phyloP scores from a whole-genome alignment of 177 flowering plant species.

The Vitis hybrid region DNA sequence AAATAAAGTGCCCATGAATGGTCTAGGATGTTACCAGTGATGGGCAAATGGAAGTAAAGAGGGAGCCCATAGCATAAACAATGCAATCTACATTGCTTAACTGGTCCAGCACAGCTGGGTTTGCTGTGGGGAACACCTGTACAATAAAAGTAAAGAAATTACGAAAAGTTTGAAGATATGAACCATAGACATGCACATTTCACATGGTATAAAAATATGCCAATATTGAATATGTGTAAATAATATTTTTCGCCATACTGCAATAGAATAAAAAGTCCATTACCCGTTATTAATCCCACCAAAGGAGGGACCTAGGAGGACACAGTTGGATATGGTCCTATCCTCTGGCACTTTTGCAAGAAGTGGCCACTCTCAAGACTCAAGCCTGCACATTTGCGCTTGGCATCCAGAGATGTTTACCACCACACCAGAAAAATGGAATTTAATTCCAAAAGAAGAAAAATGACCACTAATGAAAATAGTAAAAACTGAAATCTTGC shows the following conservation, averaged over 20 bases:
- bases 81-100: conserved; percentile 74
- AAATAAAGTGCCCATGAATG: not conserved
- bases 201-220: not conserved
- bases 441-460: not conserved
- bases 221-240: not conserved
- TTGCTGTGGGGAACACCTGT: conserved; percentile 83
- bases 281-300: too few species aligned
- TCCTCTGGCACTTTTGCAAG: too few species aligned
- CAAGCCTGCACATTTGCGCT: too few species aligned
- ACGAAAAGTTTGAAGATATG: not conserved
- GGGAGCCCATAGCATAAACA: conserved; percentile 95
- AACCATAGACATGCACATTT: not conserved
- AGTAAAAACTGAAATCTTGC: not conserved
- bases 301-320: too few species aligned
- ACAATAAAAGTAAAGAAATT: conserved; percentile 15
- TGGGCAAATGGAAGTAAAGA: conserved; percentile 93
- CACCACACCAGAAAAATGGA: not conserved
- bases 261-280: too few species aligned
- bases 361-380: too few species aligned
- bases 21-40: conserved; percentile 63
- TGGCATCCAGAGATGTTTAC: too few species aligned
- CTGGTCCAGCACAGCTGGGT: conserved; percentile 77
- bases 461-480: not conserved
- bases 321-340: too few species aligned
- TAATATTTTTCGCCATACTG: too few species aligned